Base-by-base conservation (phyloP, 768 basidiomycete species). In the Naematelia aurantialba region DNA sequence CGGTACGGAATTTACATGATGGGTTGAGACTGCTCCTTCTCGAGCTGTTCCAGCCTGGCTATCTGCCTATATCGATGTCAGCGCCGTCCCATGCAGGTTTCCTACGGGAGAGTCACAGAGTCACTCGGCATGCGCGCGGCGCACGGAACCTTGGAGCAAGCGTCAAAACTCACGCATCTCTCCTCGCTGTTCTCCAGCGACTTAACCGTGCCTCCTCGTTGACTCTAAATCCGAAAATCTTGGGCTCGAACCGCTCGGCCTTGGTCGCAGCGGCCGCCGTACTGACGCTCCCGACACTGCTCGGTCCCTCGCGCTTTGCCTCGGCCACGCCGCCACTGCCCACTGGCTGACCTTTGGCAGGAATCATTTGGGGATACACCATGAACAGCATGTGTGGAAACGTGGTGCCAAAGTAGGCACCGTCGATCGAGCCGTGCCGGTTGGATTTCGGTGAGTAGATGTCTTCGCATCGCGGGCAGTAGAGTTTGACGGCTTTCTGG, bases 401-500 rank as follows among this genome's bases (percentile, higher is more conserved):
- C 0, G 93, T 96, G 0, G 92, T 94, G 60, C 96, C 96, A 68
- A 99, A 99, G 79, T 94, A 99, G 1, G 96, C 96, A 26, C 96
- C 94, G 75, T 99, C 96, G 74, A 99, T 97, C 34, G 88, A 88
- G 50, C 94, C 94, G 76, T 99, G 96, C 26, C 94, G 85, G 4
- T 91, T 92, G 1, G 89, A 92, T 77, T 99, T 99, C 34, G 96
- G 96, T 0, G 89, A 91, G 79, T 98, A 99, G 67, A 99, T 87
- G 79, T 99, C 96, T 79, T 99, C 94, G 78, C 96, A 99, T 34
- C 92, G 87, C 1, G 92, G 93, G 75, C 96, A 99, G 79, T 92
- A 97, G 51, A 99, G 87, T 76, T 99, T 99, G 75, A 98, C 94
- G 27, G 91, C 92, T 79, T 98, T 99, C 76, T 96, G 90, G 78